Evolutionary conservation across 106 monocot species (phyloP).

Genomic region (Platanthera zijinensis): DNA sequence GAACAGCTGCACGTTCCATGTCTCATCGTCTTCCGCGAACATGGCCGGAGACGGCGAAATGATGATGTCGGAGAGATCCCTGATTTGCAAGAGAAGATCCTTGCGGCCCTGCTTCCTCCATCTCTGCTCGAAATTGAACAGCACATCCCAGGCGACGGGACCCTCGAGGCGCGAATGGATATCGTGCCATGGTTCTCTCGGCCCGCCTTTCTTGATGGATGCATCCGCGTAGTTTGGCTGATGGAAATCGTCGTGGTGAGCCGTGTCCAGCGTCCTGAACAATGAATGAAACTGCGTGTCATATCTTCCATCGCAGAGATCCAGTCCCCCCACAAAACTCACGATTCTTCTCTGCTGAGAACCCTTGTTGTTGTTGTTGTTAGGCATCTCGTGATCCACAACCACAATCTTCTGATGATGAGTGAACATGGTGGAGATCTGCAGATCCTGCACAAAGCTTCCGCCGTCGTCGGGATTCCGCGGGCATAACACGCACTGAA

Average conservation of each 20-base stretch:
- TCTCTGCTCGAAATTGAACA: slow-evolving; percentile 30
- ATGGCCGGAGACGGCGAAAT: slow-evolving; percentile 23
- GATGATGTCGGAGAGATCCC: slow-evolving; percentile 28
- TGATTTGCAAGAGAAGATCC: slow-evolving; percentile 18
- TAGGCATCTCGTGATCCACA: slow-evolving; percentile 26
- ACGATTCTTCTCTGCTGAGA: slow-evolving; percentile 20
- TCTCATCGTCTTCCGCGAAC: slow-evolving; percentile 14
- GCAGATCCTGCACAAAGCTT: slow-evolving; percentile 22
- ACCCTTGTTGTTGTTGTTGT: neutral
- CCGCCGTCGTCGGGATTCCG: slow-evolving; percentile 25
- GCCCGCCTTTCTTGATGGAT: slow-evolving; percentile 24
- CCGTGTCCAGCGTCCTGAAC: slow-evolving; percentile 24
- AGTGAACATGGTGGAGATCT: slow-evolving; percentile 26
- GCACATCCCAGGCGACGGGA: slow-evolving; percentile 26
- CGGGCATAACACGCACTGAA: slow-evolving; percentile 21
- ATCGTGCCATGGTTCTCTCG: slow-evolving; percentile 28
- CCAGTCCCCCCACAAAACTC: slow-evolving; percentile 24
- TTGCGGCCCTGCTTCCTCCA: slow-evolving; percentile 25
- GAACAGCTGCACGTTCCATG: slow-evolving; percentile 31
- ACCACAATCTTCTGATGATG: slow-evolving; percentile 31
- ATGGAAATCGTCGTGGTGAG: slow-evolving; percentile 26
- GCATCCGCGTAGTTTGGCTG: slow-evolving; percentile 23
- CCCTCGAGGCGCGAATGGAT: slow-evolving; percentile 23
- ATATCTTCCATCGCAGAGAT: slow-evolving; percentile 30
- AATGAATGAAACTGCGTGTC: slow-evolving; percentile 27